phyloP scores from a whole-genome alignment of 1,284 basidiomycete species.

The Rugosomyces carneus region DNA sequence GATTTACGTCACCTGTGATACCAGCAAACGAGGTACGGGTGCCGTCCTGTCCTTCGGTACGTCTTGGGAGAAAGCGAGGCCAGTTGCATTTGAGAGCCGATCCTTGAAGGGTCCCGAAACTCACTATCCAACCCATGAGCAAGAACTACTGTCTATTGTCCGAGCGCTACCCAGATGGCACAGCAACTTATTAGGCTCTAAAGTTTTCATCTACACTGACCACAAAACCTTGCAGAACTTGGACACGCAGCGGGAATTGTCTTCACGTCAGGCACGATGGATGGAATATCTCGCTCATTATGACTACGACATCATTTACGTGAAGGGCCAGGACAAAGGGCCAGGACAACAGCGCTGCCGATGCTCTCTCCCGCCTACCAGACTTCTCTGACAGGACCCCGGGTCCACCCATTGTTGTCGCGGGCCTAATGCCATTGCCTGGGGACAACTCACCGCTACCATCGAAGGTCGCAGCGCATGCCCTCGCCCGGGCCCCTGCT shows the following conservation, averaged over 20 bases:
- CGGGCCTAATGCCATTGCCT: too few species aligned
- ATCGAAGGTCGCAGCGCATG: too few species aligned
- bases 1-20: slow-evolving; percentile 33
- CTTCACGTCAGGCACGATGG: slow-evolving; percentile 21
- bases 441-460: too few species aligned
- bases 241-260: slow-evolving; percentile 16
- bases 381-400: too few species aligned
- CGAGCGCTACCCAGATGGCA: slow-evolving; percentile 30
- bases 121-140: slow-evolving; percentile 33
- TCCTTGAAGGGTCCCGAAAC: slow-evolving; percentile 19
- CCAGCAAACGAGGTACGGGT: slow-evolving; percentile 27
- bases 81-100: slow-evolving; percentile 26
- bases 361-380: too few species aligned
- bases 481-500: too few species aligned
- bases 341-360: slow-evolving; percentile 20
- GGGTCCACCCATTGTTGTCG: too few species aligned
- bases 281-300: slow-evolving; percentile 24
- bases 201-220: neutral
- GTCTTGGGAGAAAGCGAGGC: slow-evolving; percentile 23
- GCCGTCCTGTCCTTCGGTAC: slow-evolving; percentile 27
- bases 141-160: slow-evolving; percentile 31
- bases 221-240: slow-evolving; percentile 21
- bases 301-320: slow-evolving; percentile 23
- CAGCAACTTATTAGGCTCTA: neutral
- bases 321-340: slow-evolving; percentile 21